phyloP scores from a whole-genome alignment of 129 eudicot species.

The Rutidosis leptorrhynchoides region DNA sequence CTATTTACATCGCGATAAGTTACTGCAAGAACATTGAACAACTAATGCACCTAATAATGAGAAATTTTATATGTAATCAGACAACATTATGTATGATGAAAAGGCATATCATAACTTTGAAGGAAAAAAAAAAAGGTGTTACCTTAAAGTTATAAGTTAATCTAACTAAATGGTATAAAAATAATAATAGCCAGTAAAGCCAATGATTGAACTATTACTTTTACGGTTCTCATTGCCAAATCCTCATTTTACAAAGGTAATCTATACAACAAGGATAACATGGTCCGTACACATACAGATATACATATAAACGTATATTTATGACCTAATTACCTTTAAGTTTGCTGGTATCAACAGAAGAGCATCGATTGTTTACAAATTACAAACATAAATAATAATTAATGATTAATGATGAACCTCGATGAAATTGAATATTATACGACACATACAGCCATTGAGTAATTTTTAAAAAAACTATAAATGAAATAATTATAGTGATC shows the following conservation, averaged over 20 bases:
- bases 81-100: background rate
- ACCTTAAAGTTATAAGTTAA: too few species aligned
- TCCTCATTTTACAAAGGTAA: background rate
- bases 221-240: background rate
- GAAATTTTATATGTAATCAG: background rate
- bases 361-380: background rate
- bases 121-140: too few species aligned
- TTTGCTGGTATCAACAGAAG: conserved; percentile 11
- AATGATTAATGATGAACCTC: background rate
- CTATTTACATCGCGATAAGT: background rate
- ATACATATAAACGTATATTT: background rate
- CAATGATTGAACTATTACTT: background rate
- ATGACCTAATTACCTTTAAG: background rate
- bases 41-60: background rate
- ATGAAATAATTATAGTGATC: background rate
- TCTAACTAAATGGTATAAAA: too few species aligned
- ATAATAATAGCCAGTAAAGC: background rate
- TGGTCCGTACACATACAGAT: background rate
- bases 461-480: too few species aligned
- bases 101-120: background rate
- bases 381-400: background rate
- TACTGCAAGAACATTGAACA: background rate
- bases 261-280: background rate
- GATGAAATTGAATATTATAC: background rate
- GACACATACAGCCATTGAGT: background rate